Evolutionary conservation across 305 asterid genomes (phyloP), one percentile per base, ranked within the genome.

Genomic region (Fraxinus sp.): DNA sequence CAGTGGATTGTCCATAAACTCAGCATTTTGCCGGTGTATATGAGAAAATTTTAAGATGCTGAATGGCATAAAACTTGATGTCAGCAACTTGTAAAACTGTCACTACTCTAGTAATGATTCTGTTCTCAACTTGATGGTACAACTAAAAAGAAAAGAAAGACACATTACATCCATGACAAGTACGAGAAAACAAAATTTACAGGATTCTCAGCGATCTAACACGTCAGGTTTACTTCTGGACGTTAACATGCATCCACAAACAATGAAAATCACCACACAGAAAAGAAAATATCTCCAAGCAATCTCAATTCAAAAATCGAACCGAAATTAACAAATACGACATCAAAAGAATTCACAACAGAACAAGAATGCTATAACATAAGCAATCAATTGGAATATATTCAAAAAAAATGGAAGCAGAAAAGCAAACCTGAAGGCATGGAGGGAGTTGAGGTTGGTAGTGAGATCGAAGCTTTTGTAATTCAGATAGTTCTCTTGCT

Each of bases 361-460:
- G 33, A 77, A 39, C 24, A 76, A 66, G 35, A 22, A 28, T 28
- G 41, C 52, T 5, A 3, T 79, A 32, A 7, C 20, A 8, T 66
- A 59, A 26, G 75, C 1, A 7, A 16, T 46, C 28, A 80, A 2
- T 26, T 3, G 36, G 24, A 64, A 9, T 22, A 18, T 1, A 20
- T 0, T 59, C 3, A 9, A 64, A 24, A 62, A 8, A 4, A 22
- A 66, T 20, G 33, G 20, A 55, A n/a, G 37, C n/a, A 28, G 44
- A n/a, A 39, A 33, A 4, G 26, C 26, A 80, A 28, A 94, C 98
- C 98, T 95, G 92, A 83, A 95, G 98, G 89, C 98, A 95, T 36
- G 98, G 98, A 71, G 98, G 98, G 71, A 95, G 92, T 57, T 90
- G 86, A 1, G 98, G 98, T 30, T 84, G 80, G 79, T 95, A 95